Evolutionary conservation across 2,329 filamentous ascomycete species (phyloP).

Genomic region (Zasmidium cellare): DNA sequence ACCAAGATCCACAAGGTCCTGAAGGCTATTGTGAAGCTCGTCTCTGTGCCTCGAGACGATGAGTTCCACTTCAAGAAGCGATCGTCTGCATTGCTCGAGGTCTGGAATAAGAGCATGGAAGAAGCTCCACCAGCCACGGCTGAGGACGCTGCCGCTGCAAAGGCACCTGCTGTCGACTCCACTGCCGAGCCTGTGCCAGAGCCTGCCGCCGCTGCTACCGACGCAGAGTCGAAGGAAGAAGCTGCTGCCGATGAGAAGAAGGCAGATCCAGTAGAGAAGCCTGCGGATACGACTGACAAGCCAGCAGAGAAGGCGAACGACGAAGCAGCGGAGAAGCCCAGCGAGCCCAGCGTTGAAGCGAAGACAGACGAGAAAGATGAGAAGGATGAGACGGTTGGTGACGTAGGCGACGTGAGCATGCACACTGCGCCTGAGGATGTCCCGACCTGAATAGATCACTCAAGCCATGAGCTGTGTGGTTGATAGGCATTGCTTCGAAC

Average conservation of each 20-base stretch:
- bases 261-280: slow-evolving; percentile 20
- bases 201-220: not conserved
- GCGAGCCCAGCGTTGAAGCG: slow-evolving; percentile 15
- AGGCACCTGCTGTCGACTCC: slow-evolving; percentile 17
- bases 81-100: slow-evolving; percentile 74
- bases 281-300: slow-evolving; percentile 21
- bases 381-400: slow-evolving; percentile 4
- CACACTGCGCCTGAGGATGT: slow-evolving; percentile 6
- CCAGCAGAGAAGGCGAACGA: slow-evolving; percentile 19
- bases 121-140: slow-evolving; percentile 39
- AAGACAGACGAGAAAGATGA: slow-evolving; percentile 6
- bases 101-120: slow-evolving; percentile 79
- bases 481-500: too few species aligned
- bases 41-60: slow-evolving; percentile 81
- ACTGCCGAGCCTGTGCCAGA: slow-evolving; percentile 13
- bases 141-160: slow-evolving; percentile 28
- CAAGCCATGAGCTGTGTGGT: too few species aligned
- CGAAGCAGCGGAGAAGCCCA: not conserved
- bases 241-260: slow-evolving; percentile 25
- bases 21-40: slow-evolving; percentile 87
- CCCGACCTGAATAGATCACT: not conserved
- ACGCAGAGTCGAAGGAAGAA: slow-evolving; percentile 13
- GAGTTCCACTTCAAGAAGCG: slow-evolving; percentile 87
- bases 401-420: slow-evolving; percentile 11
- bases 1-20: slow-evolving; percentile 99